phyloP scores from a whole-genome alignment of 305 asterid genomes.

The Fraxinus sp. region DNA sequence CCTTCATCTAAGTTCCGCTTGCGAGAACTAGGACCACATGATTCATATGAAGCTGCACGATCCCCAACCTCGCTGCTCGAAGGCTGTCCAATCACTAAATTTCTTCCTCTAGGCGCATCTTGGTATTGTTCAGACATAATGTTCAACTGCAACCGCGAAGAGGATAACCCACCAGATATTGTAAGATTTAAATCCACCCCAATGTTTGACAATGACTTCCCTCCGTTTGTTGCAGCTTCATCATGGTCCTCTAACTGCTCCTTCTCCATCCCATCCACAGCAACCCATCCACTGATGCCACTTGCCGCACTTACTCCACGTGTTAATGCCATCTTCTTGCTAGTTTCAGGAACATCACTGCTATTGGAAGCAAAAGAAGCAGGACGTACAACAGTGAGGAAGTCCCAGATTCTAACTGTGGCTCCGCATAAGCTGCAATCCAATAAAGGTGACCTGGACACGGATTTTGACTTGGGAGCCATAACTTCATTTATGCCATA shows the following conservation, averaged over 20 bases:
- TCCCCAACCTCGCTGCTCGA: slow-evolving; percentile 94
- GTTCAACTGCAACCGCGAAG: slow-evolving; percentile 58
- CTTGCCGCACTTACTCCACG: slow-evolving; percentile 98
- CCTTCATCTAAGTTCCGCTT: slow-evolving; percentile 94
- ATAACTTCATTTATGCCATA: slow-evolving; percentile 41
- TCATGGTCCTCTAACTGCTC: slow-evolving; percentile 83
- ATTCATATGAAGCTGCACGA: slow-evolving; percentile 95
- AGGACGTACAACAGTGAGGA: slow-evolving; percentile 79
- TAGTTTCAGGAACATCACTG: slow-evolving; percentile 76
- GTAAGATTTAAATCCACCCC: slow-evolving; percentile 89
- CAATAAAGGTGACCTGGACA: slow-evolving; percentile 79
- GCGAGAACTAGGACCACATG: slow-evolving; percentile 92
- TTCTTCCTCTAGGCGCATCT: slow-evolving; percentile 54
- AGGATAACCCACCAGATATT: slow-evolving; percentile 74
- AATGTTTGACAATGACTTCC: slow-evolving; percentile 74
- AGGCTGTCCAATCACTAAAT: slow-evolving; percentile 69
- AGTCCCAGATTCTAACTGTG: slow-evolving; percentile 92
- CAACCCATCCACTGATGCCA: slow-evolving; percentile 96
- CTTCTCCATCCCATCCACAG: slow-evolving; percentile 68
- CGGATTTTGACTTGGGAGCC: slow-evolving; percentile 61
- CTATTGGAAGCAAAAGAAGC: slow-evolving; percentile 72
- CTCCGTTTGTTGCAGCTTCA: slow-evolving; percentile 87
- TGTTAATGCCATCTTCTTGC: slow-evolving; percentile 83
- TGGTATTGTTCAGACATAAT: slow-evolving; percentile 51
- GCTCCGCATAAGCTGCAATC: slow-evolving; percentile 99